phyloP scores from a whole-genome alignment of 2,329 filamentous ascomycete species.

The Fusarium gaditjirri region DNA sequence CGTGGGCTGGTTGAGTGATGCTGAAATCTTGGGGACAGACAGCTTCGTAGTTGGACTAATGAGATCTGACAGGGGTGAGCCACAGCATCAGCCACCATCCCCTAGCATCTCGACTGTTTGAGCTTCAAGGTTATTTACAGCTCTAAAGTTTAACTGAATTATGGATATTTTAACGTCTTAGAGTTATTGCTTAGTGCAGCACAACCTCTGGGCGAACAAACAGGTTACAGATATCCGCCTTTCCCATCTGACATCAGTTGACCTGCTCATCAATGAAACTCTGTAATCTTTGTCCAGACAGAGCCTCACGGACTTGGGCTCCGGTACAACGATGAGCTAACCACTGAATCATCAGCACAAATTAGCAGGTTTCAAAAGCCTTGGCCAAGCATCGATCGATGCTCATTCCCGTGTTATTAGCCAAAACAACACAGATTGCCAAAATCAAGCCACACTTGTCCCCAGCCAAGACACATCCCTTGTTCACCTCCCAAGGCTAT shows the following conservation, averaged over 20 bases:
- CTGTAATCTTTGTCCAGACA: not conserved
- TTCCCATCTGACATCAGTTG: not conserved
- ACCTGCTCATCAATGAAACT: not conserved
- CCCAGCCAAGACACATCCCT: slow-evolving; percentile 28
- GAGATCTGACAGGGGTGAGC: not conserved
- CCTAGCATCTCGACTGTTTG: not conserved
- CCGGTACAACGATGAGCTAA: not conserved
- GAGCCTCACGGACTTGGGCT: not conserved
- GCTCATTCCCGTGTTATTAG: slow-evolving; percentile 5
- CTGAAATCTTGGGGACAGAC: not conserved
- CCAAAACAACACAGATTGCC: not conserved
- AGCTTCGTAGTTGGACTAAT: not conserved
- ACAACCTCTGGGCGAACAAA: not conserved
- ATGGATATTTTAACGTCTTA: not conserved
- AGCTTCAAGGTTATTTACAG: slow-evolving; percentile 9
- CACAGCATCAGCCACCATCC: slow-evolving; percentile 1
- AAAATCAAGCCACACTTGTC: slow-evolving; percentile 26
- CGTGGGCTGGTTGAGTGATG: not conserved
- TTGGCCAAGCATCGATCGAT: not conserved
- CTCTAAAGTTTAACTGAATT: slow-evolving; percentile 7
- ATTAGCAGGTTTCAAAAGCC: slow-evolving; percentile 13
- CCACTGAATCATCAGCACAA: slow-evolving; percentile 12
- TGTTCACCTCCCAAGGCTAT: not conserved
- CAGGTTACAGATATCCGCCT: not conserved
- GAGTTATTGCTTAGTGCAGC: not conserved